Conservation (phyloP, 495 filamentous ascomycete species). For the Aeminium ludgeri region DNA sequence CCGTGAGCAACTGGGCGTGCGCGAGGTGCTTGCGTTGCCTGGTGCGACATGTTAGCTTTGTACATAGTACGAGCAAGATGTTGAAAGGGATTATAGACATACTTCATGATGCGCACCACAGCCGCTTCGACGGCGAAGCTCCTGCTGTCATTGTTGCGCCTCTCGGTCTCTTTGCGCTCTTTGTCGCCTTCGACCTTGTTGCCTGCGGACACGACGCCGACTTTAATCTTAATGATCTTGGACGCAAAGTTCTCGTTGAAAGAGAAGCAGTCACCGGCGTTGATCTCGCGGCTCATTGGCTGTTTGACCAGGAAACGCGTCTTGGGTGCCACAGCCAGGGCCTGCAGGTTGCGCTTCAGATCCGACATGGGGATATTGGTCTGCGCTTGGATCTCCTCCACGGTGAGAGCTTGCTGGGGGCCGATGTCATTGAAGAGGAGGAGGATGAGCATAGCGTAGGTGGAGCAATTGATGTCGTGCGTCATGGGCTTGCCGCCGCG, state of each 20-base stretch:
- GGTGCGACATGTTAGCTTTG: slow-evolving; percentile 9
- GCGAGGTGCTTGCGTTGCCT: slow-evolving; percentile 78
- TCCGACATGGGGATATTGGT: slow-evolving; percentile 73
- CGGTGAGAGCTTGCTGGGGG: slow-evolving; percentile 47
- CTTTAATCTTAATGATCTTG: slow-evolving; percentile 72
- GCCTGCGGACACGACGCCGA: slow-evolving; percentile 47
- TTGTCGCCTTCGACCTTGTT: slow-evolving; percentile 75
- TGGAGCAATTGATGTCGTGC: slow-evolving; percentile 83
- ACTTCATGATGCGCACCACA: slow-evolving; percentile 95
- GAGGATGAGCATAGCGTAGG: slow-evolving; percentile 81
- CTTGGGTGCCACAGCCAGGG: slow-evolving; percentile 71
- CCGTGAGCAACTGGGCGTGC: slow-evolving; percentile 67
- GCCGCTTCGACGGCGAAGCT: slow-evolving; percentile 70
- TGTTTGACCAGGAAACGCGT: slow-evolving; percentile 68
- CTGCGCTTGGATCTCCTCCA: slow-evolving; percentile 65
- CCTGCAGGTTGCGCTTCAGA: slow-evolving; percentile 65
- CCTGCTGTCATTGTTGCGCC: slow-evolving; percentile 67
- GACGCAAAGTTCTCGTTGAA: slow-evolving; percentile 75
- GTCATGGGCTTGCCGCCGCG: slow-evolving; percentile 45
- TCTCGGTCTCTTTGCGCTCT: slow-evolving; percentile 74
- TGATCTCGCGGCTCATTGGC: slow-evolving; percentile 67
- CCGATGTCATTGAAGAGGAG: slow-evolving; percentile 72
- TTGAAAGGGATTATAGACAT: slow-evolving; percentile 22
- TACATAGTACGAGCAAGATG: not conserved
- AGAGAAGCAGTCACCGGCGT: slow-evolving; percentile 59